Evolutionary conservation across 1,284 basidiomycete species (phyloP), one percentile per base, ranked within the genome.

Genomic region (Marasmius oreades): DNA sequence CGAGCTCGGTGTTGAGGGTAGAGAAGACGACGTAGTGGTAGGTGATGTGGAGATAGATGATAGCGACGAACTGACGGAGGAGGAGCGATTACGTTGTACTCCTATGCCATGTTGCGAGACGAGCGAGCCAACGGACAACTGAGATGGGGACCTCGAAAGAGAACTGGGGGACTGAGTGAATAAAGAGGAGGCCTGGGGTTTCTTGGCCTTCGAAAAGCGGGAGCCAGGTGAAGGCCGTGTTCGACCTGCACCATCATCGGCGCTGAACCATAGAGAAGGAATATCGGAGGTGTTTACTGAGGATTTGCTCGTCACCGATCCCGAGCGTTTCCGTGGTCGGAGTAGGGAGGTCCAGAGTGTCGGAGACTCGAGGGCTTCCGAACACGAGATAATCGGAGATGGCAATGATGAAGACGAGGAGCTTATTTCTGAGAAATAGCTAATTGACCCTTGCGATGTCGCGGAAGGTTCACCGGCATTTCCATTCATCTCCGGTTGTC

Each of bases 1-100:
- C 14, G 65, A 65, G 4, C 63, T 59, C 6, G 67, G 66, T 3
- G 70, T 68, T 36, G 37, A 63, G 20, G 67, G 69, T 14, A 67
- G 26, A 14, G 56, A 53, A 24, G 56, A 54, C n/a, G 56, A 50
- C 22, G 52, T 37, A 6, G 52, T 44, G 3, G 56, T 54, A 3
- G 56, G 36, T 22, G 58, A 52, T 18, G 58, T 57, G 14, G 58
- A 56, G 2, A 48, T 39, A 4, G 57, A 43, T 28, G 47, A 50
- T 28, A 33, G 31, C 26, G 26, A 50, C 26, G 47, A 50, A 20
- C 47, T 50, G 37, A 31, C 36, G 18, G 52, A 53, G 1, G 52
- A 43, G 24, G 42, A 45, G 18, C 52, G 52, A 26, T 53, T 45
- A 16, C 54, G 44, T 46, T 59, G 47, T n/a, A 50, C 31, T 31